Evolutionary conservation across 2,329 filamentous ascomycete genomes (phyloP).

Genomic region (Ophiobolus disseminans): DNA sequence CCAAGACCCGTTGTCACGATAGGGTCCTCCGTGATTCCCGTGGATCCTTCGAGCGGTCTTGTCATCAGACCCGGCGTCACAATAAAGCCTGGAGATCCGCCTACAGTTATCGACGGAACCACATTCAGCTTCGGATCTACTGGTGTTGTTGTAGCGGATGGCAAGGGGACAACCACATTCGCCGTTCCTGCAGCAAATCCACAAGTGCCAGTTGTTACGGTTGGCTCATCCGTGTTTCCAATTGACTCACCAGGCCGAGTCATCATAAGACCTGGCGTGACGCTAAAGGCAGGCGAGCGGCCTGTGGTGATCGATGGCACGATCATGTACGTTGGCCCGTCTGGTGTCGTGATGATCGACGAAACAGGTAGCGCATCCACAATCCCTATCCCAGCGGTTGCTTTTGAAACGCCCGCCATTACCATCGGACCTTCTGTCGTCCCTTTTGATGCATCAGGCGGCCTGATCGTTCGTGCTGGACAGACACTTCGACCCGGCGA

Average conservation of each 20-base stretch:
- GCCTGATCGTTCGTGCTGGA: constrained; percentile 12
- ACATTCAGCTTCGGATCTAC: constrained; percentile 18
- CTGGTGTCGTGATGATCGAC: constrained; percentile 10
- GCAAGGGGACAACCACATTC: constrained; percentile 8
- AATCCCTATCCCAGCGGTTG: constrained; percentile 1
- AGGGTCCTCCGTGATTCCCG: constrained; percentile 15
- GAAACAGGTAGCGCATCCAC: background rate
- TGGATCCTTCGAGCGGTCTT: constrained; percentile 22
- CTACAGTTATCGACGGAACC: constrained; percentile 13
- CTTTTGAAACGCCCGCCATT: constrained; percentile 1
- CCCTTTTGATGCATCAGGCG: constrained; percentile 5
- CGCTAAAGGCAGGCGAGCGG: constrained; percentile 13
- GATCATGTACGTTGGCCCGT: constrained; percentile 17
- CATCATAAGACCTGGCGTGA: constrained; percentile 21
- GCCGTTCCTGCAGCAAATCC: constrained; percentile 4
- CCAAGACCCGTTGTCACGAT: constrained; percentile 15
- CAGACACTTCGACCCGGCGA: constrained; percentile 16
- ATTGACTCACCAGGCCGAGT: constrained; percentile 17
- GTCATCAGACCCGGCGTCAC: constrained; percentile 23
- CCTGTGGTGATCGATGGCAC: constrained; percentile 15
- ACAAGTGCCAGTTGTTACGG: constrained; percentile 12
- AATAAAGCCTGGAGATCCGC: constrained; percentile 9
- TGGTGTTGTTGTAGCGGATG: constrained; percentile 7
- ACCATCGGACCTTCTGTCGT: constrained; percentile 3
- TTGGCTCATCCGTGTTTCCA: constrained; percentile 19